Evolutionary conservation across 2,329 filamentous ascomycete genomes (phyloP), one percentile per base, ranked within the genome.

Genomic region (Pseudopyricularia cyperi): DNA sequence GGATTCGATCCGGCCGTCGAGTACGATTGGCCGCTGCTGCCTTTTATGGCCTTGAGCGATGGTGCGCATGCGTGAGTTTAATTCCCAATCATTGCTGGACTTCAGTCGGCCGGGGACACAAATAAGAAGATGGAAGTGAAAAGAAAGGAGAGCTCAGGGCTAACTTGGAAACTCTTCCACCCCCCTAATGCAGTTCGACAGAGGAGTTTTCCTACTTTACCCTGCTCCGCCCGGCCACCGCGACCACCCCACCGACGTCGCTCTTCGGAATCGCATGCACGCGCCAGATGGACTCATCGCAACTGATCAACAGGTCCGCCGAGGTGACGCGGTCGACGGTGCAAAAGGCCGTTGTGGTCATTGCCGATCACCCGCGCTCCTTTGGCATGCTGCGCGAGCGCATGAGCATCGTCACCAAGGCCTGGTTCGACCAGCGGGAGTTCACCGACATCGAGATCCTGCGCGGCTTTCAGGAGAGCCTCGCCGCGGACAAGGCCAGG

Each of bases 141-240:
- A 11, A 26, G 24, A 44, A 8, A 3, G 12, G 4, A 7, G 15
- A 11, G 37, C 9, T 8, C 9, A 35, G 17, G 22, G 37, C 53
- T 54, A 52, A 52, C 32, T 11, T 19, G 15, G 14, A 34, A n/a
- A n/a, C n/a, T n/a, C n/a, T n/a, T 34, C 24, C 34, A 15, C 28
- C 11, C 8, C 26, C 28, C 28, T 19, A 9, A 22, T 3, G 44
- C 61, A 93, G 87, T 52, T 83, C 87, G 22, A 85, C 85, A 53
- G 93, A 98, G 70, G 93, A 97, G 70, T 98, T 97, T 72, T 96
- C 90, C 50, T 98, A 98, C 71, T 98, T 98, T 66, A 97, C 91
- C 8, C 81, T 98, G 50, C 76, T 89, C 54, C 80, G 81, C 30
- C 80, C 83, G 47, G 75, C 74, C 52, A 74, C 69, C 56, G 68